Percentiles rank a stretch among this genome's conserved stretches.
phyloP scores from a whole-genome alignment of 75 land plant genomes.

The Pseudotsuga menziesii region DNA sequence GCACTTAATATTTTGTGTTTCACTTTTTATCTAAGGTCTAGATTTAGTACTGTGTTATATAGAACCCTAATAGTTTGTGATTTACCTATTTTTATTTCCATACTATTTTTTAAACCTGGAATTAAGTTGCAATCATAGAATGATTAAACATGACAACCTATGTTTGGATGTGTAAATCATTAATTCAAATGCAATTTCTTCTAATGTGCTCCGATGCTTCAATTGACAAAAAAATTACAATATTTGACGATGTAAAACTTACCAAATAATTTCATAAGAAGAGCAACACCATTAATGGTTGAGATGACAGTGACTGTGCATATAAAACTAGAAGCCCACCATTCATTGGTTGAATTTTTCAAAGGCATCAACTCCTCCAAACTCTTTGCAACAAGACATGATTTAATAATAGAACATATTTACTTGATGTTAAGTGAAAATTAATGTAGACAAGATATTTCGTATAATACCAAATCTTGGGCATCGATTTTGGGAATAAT shows the following conservation, averaged over 20 bases:
- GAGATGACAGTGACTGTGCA: constrained; percentile 82
- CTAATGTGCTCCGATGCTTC: not conserved
- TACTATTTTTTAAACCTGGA: too few relatives aligned
- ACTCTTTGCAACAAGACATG: constrained; percentile 78
- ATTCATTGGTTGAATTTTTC: constrained; percentile 16
- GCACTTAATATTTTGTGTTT: too few relatives aligned
- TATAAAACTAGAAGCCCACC: constrained; percentile 29
- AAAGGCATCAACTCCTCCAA: constrained; percentile 84
- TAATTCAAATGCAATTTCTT: not conserved
- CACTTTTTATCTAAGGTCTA: too few relatives aligned
- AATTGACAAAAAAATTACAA: not conserved
- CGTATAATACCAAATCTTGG: not conserved
- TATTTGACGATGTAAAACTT: constrained; percentile 7
- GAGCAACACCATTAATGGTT: constrained; percentile 72
- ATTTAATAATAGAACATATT: constrained; percentile 73
- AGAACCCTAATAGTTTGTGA: too few relatives aligned
- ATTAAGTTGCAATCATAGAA: not conserved
- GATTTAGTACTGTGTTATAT: too few relatives aligned
- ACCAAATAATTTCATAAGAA: constrained; percentile 86
- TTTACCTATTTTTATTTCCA: too few relatives aligned
- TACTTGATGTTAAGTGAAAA: constrained; percentile 26
- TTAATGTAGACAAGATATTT: not conserved
- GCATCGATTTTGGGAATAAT: not conserved
- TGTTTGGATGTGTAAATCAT: not conserved
- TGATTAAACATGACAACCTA: not conserved